Conservation (phyloP, 352 stramenopile species). For the Globisporangium nodosum region DNA sequence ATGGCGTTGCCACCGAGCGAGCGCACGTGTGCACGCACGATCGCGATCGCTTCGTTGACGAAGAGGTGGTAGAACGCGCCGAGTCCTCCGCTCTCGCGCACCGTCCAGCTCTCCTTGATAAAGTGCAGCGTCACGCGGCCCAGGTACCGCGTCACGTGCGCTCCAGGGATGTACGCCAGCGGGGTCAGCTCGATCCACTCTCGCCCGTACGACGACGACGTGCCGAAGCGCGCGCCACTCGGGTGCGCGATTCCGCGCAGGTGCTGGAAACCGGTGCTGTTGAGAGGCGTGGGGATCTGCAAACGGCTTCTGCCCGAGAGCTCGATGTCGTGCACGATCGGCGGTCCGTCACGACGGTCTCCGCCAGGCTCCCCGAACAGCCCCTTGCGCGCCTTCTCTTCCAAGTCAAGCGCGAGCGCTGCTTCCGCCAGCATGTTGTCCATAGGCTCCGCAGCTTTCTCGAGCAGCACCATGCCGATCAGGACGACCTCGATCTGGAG, state of each 20-base stretch:
- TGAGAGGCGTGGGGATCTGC: conserved; percentile 38
- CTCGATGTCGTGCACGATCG: conserved; percentile 29
- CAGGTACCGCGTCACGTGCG: conserved; percentile 69
- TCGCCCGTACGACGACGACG: conserved; percentile 29
- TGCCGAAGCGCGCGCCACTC: conserved; percentile 12
- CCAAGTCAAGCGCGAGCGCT: conserved; percentile 30
- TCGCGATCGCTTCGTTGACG: conserved; percentile 81
- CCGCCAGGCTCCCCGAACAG: conserved; percentile 13
- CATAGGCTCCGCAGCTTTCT: conserved; percentile 43
- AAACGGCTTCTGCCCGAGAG: conserved; percentile 31
- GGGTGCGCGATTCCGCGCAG: conserved; percentile 16
- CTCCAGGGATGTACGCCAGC: conserved; percentile 68
- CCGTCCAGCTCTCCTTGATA: conserved; percentile 88
- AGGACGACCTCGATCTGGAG: conserved; percentile 77
- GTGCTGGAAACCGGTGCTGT: conserved; percentile 32
- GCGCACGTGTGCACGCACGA: conserved; percentile 79
- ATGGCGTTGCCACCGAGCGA: conserved; percentile 83
- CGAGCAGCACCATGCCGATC: conserved; percentile 72
- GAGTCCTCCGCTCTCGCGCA: conserved; percentile 80
- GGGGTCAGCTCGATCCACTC: conserved; percentile 86
- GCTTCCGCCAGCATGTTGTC: conserved; percentile 46
- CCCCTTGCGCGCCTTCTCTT: conserved; percentile 20
- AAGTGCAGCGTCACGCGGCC: conserved; percentile 87
- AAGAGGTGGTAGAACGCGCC: conserved; percentile 87
- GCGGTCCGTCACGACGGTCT: neutral